Conservation (phyloP, 768 basidiomycete species). For the Agaricus subrufescens region DNA sequence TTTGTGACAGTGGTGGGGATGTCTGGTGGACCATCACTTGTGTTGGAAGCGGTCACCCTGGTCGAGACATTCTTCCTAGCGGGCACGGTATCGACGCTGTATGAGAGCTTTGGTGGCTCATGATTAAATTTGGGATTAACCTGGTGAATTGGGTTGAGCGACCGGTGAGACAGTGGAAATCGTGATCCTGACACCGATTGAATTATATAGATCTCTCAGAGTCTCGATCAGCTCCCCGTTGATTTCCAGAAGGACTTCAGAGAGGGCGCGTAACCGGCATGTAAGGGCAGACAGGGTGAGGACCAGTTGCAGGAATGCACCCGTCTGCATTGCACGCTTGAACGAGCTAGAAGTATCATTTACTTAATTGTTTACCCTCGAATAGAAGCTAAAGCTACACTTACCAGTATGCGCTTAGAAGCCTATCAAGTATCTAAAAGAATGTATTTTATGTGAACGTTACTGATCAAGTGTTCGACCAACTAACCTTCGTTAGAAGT, state of each 20-base stretch:
- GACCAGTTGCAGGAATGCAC: slow-evolving; percentile 69
- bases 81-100: neutral
- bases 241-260: slow-evolving; percentile 37
- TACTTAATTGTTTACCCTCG: neutral
- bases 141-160: neutral
- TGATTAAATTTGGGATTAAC: neutral
- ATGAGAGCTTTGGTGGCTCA: neutral
- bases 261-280: slow-evolving; percentile 48
- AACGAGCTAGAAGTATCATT: slow-evolving; percentile 43
- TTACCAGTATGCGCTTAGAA: slow-evolving; percentile 50
- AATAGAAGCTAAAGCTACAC: slow-evolving; percentile 10
- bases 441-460: neutral
- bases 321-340: slow-evolving; percentile 59
- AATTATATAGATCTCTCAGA: slow-evolving; percentile 4
- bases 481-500: neutral
- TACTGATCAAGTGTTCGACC: neutral
- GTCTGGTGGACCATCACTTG: too few species aligned
- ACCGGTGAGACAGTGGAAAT: neutral
- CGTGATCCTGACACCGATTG: neutral
- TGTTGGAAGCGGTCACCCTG: neutral
- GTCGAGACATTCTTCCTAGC: neutral
- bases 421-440: slow-evolving; percentile 19
- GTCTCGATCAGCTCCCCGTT: slow-evolving; percentile 18
- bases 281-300: slow-evolving; percentile 56
- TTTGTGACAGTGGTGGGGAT: too few species aligned